Evolutionary conservation across 306 rosid species (phyloP).

Genomic region (Acacia acuminata): DNA sequence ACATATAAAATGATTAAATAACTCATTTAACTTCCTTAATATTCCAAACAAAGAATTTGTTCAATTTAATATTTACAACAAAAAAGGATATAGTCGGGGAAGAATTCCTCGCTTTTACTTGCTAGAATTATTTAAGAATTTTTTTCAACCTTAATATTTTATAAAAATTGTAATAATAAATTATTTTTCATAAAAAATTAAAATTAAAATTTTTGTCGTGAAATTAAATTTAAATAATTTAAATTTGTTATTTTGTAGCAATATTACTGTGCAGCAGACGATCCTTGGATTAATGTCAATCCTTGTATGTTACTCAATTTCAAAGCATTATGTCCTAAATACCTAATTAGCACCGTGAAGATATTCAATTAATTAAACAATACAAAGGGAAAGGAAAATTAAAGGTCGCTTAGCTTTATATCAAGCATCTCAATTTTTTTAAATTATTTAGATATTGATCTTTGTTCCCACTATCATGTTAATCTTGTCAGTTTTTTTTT

Average conservation of each 20-base stretch:
- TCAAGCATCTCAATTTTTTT: background rate
- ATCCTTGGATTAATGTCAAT: background rate
- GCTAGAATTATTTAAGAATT: background rate
- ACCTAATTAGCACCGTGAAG: background rate
- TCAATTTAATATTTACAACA: too few relatives aligned
- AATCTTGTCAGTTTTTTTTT: background rate
- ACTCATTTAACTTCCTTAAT: too few relatives aligned
- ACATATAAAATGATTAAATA: too few relatives aligned
- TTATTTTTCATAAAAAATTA: too few relatives aligned
- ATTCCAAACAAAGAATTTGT: too few relatives aligned
- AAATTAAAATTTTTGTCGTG: background rate
- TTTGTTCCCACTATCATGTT: background rate
- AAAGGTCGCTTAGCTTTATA: background rate
- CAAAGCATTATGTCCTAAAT: background rate
- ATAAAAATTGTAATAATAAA: too few relatives aligned
- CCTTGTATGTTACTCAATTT: too few relatives aligned
- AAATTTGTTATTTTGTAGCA: background rate
- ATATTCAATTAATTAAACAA: too few relatives aligned
- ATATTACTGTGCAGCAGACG: background rate
- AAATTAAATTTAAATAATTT: too few relatives aligned
- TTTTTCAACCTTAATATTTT: too few relatives aligned
- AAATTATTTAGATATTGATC: background rate
- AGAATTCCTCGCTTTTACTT: background rate
- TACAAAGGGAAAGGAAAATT: too few relatives aligned
- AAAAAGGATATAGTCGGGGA: background rate